Evolutionary conservation across 495 filamentous ascomycete species (phyloP).

Genomic region (Schizothecium vesticola): DNA sequence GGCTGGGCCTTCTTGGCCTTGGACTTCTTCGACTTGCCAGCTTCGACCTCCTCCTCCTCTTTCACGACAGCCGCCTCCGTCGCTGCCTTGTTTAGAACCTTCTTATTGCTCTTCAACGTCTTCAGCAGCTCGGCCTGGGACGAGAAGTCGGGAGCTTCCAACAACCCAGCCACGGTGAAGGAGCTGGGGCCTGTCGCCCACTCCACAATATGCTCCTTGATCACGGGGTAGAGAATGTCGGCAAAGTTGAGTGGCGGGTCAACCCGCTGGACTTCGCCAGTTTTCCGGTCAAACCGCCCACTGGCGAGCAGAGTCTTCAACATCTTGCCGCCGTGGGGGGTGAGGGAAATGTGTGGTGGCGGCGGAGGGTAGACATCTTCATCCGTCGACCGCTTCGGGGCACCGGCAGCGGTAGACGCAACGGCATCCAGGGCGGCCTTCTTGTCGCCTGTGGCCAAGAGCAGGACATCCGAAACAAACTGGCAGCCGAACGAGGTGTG

Average conservation of each 20-base stretch:
- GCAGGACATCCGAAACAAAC: slow-evolving; percentile 74
- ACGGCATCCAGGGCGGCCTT: slow-evolving; percentile 61
- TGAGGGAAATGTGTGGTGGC: slow-evolving; percentile 49
- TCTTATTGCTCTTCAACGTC: slow-evolving; percentile 56
- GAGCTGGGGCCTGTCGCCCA: slow-evolving; percentile 83
- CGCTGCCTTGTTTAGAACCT: slow-evolving; percentile 45
- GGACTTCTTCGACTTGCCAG: slow-evolving; percentile 26
- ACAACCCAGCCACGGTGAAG: slow-evolving; percentile 73
- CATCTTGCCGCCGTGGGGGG: slow-evolving; percentile 71
- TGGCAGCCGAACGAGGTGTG: slow-evolving; percentile 78
- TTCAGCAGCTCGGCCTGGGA: slow-evolving; percentile 59
- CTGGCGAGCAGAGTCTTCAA: slow-evolving; percentile 84
- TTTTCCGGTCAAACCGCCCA: slow-evolving; percentile 69
- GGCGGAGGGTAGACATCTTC: slow-evolving; percentile 36
- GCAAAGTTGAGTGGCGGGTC: slow-evolving; percentile 80
- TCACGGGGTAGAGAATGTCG: slow-evolving; percentile 66
- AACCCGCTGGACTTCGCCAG: slow-evolving; percentile 60
- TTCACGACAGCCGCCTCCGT: slow-evolving; percentile 37
- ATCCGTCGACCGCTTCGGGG: slow-evolving; percentile 44
- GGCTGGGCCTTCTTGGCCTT: slow-evolving; percentile 41
- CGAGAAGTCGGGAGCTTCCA: slow-evolving; percentile 74
- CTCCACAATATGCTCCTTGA: slow-evolving; percentile 65
- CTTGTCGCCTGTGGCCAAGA: slow-evolving; percentile 72
- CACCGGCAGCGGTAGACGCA: slow-evolving; percentile 59
- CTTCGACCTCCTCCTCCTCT: slow-evolving; percentile 23